These are phyloP conservation scores for Microbotryomycetes sp. DNA, from an alignment of 1,284 basidiomycete genomes.

Conservation along the genomic window DNA sequence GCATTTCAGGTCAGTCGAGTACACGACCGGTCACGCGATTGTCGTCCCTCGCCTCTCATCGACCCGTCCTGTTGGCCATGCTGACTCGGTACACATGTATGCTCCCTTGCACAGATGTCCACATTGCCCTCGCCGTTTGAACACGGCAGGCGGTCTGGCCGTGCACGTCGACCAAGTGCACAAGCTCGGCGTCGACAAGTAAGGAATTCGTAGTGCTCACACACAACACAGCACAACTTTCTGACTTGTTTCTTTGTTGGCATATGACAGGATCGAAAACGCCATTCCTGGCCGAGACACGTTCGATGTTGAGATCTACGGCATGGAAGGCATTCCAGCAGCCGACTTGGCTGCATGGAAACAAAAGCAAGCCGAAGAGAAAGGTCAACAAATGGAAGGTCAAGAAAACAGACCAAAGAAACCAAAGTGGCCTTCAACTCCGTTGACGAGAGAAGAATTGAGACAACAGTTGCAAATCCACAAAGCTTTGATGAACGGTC, in stretches of 20 bases:
- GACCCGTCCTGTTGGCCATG: background rate
- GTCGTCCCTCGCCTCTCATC: background rate
- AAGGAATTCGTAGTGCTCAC: slow-evolving; percentile 38
- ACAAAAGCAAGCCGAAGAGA: slow-evolving; percentile 83
- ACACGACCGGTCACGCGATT: background rate
- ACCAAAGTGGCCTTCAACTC: slow-evolving; percentile 63
- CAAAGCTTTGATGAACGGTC: slow-evolving; percentile 73
- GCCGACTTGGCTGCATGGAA: slow-evolving; percentile 93
- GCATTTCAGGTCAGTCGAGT: slow-evolving; percentile 57
- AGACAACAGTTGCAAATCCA: slow-evolving; percentile 79
- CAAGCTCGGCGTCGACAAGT: slow-evolving; percentile 95
- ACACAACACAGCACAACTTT: slow-evolving; percentile 34
- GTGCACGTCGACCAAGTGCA: slow-evolving; percentile 98
- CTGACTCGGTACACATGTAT: background rate
- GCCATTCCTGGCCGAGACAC: slow-evolving; percentile 92
- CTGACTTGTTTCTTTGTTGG: background rate
- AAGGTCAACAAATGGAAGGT: slow-evolving; percentile 57
- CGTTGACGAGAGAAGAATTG: slow-evolving; percentile 66
- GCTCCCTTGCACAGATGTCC: slow-evolving; percentile 60
- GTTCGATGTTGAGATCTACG: slow-evolving; percentile 98
- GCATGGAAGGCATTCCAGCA: slow-evolving; percentile 96
- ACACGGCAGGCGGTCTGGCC: slow-evolving; percentile 95
- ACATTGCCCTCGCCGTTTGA: slow-evolving; percentile 88
- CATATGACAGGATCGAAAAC: slow-evolving; percentile 71
- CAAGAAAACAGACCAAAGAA: slow-evolving; percentile 73